Conservation (phyloP, 345 rosid genomes). For the Gossypium anomalum region DNA sequence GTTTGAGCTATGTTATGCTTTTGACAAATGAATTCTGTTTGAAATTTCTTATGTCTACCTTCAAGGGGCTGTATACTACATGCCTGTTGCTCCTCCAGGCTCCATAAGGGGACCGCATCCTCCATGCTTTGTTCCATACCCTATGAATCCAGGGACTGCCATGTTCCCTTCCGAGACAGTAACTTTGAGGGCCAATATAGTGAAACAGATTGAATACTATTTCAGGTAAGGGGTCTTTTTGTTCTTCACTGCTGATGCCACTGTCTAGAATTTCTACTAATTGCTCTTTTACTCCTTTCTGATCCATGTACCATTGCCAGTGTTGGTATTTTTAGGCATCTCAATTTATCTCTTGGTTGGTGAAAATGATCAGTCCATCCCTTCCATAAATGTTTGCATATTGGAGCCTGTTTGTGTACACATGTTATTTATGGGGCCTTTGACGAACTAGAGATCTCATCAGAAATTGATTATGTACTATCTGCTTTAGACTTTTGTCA, state of each 20-base stretch:
- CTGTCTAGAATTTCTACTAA: neutral
- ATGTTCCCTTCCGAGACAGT: constrained; percentile 38
- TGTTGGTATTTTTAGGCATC: neutral
- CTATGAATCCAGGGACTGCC: constrained; percentile 49
- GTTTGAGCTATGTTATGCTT: neutral
- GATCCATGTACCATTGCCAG: neutral
- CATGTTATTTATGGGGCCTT: neutral
- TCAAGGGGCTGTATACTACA: constrained; percentile 64
- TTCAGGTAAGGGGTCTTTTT: constrained; percentile 59
- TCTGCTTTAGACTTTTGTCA: neutral
- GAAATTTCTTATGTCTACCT: constrained; percentile 18
- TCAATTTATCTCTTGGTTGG: neutral
- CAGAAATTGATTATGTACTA: neutral
- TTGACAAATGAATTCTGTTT: constrained; percentile 2
- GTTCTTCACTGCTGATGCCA: neutral
- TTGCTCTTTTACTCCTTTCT: neutral
- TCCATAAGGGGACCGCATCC: constrained; percentile 66
- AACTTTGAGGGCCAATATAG: constrained; percentile 48
- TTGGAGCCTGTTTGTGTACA: neutral
- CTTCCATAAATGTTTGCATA: neutral
- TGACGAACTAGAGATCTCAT: neutral
- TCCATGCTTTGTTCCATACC: constrained; percentile 55
- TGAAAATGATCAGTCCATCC: neutral
- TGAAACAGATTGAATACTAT: constrained; percentile 83
- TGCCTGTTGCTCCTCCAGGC: constrained; percentile 64